Evolutionary conservation across 495 filamentous ascomycete genomes (phyloP), one percentile per base, ranked within the genome.

Genomic region (Podospora pseudoanserina): DNA sequence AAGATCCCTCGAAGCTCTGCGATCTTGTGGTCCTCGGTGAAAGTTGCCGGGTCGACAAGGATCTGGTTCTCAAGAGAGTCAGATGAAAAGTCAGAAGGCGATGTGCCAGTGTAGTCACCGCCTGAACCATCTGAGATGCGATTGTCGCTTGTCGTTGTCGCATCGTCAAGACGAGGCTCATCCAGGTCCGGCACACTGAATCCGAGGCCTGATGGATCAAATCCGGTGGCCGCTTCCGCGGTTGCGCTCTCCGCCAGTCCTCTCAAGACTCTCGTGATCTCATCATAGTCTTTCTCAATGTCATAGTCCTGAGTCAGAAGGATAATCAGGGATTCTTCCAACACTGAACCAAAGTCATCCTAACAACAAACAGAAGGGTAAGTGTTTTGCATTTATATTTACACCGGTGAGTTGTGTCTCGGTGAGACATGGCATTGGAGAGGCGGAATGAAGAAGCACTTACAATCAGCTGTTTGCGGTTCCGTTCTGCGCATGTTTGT

Each of bases 141-240:
- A 60, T 73, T 64, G 64, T 60, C 65, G 30, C 65, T 74, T 23
- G 71, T 66, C 3, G 54, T 64, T 4, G 61, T 63, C 32, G 60
- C 67, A 34, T 72, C 74, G 13, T 75, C 74, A 13, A 65, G 60
- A 15, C 34, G 26, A 0, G 58, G 26, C 4, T 30, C 69, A 62
- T 72, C 72, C 1, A 63, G 19, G 4, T 76, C 71, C 15, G 68
- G 44, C 13, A 63, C 16, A 49, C 65, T 62, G 55, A 23, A 19
- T 4, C 87, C 85, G 44, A 86, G 87, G 2, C 91, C 92, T 13
- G 90, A 93, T 0, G 92, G 87, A 67, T 97, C 92, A 74, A 96
- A 96, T 0, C 86, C 88, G 0, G 87, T 85, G 18, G 84, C 80
- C 70, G 92, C 88, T 69, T 94, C 90, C 23, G 83, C 81, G 23